A percentile compares a stretch with the other conserved stretches of the same genome.
phyloP scores from a whole-genome alignment of 2,329 filamentous ascomycete species.

The Chaetomiaceae sp. region DNA sequence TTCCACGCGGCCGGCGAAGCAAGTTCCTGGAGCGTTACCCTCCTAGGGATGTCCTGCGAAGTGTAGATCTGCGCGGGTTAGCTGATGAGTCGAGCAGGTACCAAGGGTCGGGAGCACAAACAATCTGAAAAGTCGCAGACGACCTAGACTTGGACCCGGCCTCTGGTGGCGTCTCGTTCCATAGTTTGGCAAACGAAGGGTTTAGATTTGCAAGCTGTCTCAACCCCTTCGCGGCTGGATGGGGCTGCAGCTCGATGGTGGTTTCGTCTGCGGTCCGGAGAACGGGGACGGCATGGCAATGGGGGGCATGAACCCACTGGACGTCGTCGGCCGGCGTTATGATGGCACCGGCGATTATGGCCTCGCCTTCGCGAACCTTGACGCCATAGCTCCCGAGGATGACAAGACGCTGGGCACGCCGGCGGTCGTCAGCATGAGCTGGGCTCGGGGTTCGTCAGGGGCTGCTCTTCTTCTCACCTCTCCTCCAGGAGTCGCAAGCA shows the following conservation, averaged over 20 bases:
- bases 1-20: conserved; percentile 58
- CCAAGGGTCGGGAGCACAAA: conserved; percentile 30
- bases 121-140: conserved; percentile 45
- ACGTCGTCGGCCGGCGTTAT: conserved; percentile 44
- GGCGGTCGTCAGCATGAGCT: conserved; percentile 7
- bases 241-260: conserved; percentile 51
- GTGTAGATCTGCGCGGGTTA: conserved; percentile 43
- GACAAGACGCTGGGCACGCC: conserved; percentile 57
- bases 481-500: conserved; percentile 42
- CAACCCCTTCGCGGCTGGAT: conserved; percentile 45
- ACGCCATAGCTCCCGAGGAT: conserved; percentile 66
- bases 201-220: conserved; percentile 55
- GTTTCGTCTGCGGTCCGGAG: conserved; percentile 51
- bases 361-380: conserved; percentile 54
- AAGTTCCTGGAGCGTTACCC: conserved; percentile 48
- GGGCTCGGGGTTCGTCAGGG: too few relatives aligned
- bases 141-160: conserved; percentile 27
- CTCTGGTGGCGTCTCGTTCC: conserved; percentile 45
- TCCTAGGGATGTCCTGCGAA: conserved; percentile 48
- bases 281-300: conserved; percentile 65
- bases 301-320: conserved; percentile 60
- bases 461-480: conserved; percentile 37
- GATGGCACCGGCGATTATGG: conserved; percentile 61
- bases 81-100: conserved; percentile 22
- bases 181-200: conserved; percentile 62